Conservation (phyloP, 768 basidiomycete species). For the Boletus rex-veris region DNA sequence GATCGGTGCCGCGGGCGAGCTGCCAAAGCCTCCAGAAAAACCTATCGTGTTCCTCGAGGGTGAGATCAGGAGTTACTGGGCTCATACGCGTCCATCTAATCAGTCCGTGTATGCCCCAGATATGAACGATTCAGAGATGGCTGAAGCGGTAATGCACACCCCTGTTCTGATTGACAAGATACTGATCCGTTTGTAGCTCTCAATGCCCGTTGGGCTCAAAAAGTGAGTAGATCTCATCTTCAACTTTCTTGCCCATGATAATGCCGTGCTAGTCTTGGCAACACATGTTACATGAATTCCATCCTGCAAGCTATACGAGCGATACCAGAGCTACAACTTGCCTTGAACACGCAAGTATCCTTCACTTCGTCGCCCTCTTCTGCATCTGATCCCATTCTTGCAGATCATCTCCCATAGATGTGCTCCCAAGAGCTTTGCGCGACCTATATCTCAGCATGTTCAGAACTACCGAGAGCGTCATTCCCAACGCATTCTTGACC, state of each 20-base stretch:
- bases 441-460: constrained; percentile 73
- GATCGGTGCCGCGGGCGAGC: constrained; percentile 88
- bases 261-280: constrained; percentile 57
- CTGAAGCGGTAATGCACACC: constrained; percentile 60
- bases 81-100: constrained; percentile 11
- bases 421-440: constrained; percentile 51
- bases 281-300: constrained; percentile 98
- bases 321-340: constrained; percentile 82
- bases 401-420: constrained; percentile 39
- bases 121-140: constrained; percentile 79
- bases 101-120: constrained; percentile 43
- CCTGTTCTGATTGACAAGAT: neutral
- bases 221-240: constrained; percentile 46
- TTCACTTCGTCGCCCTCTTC: neutral
- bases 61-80: constrained; percentile 24
- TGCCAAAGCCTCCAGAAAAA: constrained; percentile 82
- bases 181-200: constrained; percentile 45
- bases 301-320: constrained; percentile 91
- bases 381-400: neutral
- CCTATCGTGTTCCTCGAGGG: constrained; percentile 85
- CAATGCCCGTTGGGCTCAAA: constrained; percentile 74
- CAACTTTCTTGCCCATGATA: neutral
- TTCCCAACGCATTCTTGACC: constrained; percentile 65
- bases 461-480: constrained; percentile 70
- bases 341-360: constrained; percentile 54